These are phyloP conservation scores for Beauveria sp. DNA, from an alignment of 2,329 filamentous ascomycete species.

Conservation along the genomic window DNA sequence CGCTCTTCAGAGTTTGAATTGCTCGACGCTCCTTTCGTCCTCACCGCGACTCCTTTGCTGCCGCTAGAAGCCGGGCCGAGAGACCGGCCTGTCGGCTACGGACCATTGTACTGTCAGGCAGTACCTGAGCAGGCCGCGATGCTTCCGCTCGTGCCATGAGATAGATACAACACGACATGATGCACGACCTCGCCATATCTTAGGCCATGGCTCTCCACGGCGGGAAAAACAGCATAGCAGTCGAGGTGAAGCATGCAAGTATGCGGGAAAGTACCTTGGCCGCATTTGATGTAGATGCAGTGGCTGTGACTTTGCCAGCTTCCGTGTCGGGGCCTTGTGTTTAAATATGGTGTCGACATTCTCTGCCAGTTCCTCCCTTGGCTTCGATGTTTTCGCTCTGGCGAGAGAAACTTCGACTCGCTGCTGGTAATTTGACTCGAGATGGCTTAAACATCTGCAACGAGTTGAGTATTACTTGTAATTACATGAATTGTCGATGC, in stretches of 20 bases:
- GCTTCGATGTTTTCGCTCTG: constrained; percentile 49
- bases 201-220: no score
- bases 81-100: not conserved
- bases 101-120: not conserved
- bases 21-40: not conserved
- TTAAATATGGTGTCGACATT: constrained; percentile 40
- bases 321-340: constrained; percentile 19
- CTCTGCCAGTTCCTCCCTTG: constrained; percentile 36
- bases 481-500: constrained; percentile 33
- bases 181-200: no score
- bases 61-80: not conserved
- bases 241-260: not conserved
- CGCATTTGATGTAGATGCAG: not conserved
- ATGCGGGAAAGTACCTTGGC: no score
- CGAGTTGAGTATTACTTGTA: constrained; percentile 52
- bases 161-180: not conserved
- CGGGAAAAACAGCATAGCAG: no score
- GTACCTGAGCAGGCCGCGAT: not conserved
- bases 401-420: constrained; percentile 43
- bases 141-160: not conserved
- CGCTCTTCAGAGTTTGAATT: not conserved
- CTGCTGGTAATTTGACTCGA: constrained; percentile 50
- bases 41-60: not conserved
- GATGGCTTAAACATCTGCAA: constrained; percentile 45
- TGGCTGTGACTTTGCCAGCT: constrained; percentile 25